These are phyloP conservation scores for Zygosaccharomyces rouxii DNA, from an alignment of 805 yeast genomes.

Conservation along the genomic window DNA sequence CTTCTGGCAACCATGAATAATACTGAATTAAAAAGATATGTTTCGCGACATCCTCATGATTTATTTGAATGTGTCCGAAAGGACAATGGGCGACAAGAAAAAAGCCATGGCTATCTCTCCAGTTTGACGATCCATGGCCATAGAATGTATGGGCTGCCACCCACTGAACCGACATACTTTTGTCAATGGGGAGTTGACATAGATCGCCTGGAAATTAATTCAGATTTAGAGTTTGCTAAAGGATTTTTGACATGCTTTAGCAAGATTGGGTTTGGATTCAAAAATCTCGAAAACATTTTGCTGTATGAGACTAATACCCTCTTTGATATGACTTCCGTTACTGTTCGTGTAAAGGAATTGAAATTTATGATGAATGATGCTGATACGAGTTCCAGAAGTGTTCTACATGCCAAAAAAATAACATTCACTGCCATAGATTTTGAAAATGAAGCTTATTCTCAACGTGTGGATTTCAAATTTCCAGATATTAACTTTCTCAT, in stretches of 20 bases:
- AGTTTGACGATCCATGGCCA: constrained; percentile 73
- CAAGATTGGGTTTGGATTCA: constrained; percentile 58
- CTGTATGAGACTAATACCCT: constrained; percentile 50
- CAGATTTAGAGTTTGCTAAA: constrained; percentile 44
- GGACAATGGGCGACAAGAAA: constrained; percentile 14
- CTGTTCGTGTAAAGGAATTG: constrained; percentile 50
- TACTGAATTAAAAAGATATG: constrained; percentile 17
- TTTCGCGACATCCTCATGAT: constrained; percentile 16
- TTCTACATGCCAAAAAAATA: constrained; percentile 27
- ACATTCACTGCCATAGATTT: constrained; percentile 58
- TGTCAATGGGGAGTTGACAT: constrained; percentile 86
- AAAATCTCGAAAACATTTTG: constrained; percentile 73
- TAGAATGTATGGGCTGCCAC: constrained; percentile 89
- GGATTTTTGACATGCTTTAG: constrained; percentile 41
- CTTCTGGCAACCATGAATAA: constrained; percentile 55
- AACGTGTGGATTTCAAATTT: constrained; percentile 46
- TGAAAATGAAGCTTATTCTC: constrained; percentile 61
- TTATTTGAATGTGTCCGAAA: constrained; percentile 32
- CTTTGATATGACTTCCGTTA: constrained; percentile 65
- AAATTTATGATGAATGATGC: constrained; percentile 40
- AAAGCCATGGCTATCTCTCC: constrained; percentile 32
- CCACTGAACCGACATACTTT: constrained; percentile 78
- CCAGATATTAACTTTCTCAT: constrained; percentile 40
- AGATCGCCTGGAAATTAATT: constrained; percentile 53
- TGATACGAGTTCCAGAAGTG: constrained; percentile 23